phyloP scores from a whole-genome alignment of 2,329 filamentous ascomycete species.

The Trichoderma sp. region DNA sequence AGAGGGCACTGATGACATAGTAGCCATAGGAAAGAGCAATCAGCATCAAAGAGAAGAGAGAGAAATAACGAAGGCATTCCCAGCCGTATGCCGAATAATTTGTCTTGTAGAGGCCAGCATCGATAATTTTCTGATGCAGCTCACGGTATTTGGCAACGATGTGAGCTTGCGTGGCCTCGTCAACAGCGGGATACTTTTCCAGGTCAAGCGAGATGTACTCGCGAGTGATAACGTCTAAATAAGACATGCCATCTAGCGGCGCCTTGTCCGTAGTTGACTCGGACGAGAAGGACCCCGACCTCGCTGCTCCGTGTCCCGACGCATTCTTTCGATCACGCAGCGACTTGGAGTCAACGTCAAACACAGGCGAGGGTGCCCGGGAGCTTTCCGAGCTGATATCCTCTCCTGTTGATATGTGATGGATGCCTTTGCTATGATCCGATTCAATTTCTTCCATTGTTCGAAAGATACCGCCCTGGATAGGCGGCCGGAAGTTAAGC shows the following conservation, averaged over 20 bases:
- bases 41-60: conserved; percentile 52
- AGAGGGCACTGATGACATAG: conserved; percentile 59
- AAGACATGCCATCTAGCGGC: conserved; percentile 56
- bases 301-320: conserved; percentile 24
- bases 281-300: conserved; percentile 60
- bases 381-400: conserved; percentile 55
- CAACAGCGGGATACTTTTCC: conserved; percentile 75
- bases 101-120: conserved; percentile 60
- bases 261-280: conserved; percentile 54
- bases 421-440: conserved; percentile 32
- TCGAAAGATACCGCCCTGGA: conserved; percentile 83
- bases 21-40: conserved; percentile 49
- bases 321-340: conserved; percentile 34
- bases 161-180: conserved; percentile 41
- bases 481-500: conserved; percentile 86
- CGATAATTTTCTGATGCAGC: conserved; percentile 56
- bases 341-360: conserved; percentile 42
- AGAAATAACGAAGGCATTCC: conserved; percentile 56
- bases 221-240: conserved; percentile 71
- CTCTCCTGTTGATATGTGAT: conserved; percentile 26
- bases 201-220: conserved; percentile 69
- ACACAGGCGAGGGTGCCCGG: conserved; percentile 50
- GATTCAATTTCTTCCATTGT: conserved; percentile 41
- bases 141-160: conserved; percentile 58
- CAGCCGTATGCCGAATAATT: conserved; percentile 59